These are phyloP conservation scores for Begonia loranthoides DNA, from an alignment of 306 rosid species.

Conservation along the genomic window DNA sequence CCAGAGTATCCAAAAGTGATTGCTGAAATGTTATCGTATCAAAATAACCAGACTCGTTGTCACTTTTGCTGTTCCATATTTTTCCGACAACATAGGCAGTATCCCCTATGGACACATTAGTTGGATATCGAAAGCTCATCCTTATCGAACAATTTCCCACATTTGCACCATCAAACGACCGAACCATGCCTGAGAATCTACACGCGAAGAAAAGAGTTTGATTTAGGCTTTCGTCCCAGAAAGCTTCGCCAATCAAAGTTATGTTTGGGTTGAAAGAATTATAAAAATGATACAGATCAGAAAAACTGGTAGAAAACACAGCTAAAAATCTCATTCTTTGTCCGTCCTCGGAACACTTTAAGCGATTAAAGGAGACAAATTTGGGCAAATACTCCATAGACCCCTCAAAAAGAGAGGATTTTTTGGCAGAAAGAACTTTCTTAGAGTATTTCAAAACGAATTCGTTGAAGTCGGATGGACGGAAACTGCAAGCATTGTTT, in stretches of 20 bases:
- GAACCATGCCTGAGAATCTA: background rate
- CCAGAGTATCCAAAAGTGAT: background rate
- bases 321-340: background rate
- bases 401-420: too few relatives aligned
- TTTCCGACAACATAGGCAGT: slow-evolving; percentile 29
- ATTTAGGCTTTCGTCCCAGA: background rate
- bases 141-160: slow-evolving; percentile 48
- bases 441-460: background rate
- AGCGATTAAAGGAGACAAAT: background rate
- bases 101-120: slow-evolving; percentile 35
- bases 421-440: background rate
- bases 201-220: background rate
- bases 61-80: slow-evolving; percentile 45
- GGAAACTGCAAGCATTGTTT: background rate
- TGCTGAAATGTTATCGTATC: slow-evolving; percentile 18
- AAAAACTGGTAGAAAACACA: background rate
- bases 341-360: background rate
- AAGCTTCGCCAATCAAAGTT: background rate
- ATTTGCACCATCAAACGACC: slow-evolving; percentile 19
- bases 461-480: background rate
- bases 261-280: background rate
- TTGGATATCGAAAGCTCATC: slow-evolving; percentile 26
- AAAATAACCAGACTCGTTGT: slow-evolving; percentile 23
- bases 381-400: too few relatives aligned
- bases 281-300: background rate